A percentile compares a stretch with the other conserved stretches of the same genome.
These are phyloP conservation scores for Apostasia shenzhenica DNA, from an alignment of 106 monocot genomes.

Conservation along the genomic window DNA sequence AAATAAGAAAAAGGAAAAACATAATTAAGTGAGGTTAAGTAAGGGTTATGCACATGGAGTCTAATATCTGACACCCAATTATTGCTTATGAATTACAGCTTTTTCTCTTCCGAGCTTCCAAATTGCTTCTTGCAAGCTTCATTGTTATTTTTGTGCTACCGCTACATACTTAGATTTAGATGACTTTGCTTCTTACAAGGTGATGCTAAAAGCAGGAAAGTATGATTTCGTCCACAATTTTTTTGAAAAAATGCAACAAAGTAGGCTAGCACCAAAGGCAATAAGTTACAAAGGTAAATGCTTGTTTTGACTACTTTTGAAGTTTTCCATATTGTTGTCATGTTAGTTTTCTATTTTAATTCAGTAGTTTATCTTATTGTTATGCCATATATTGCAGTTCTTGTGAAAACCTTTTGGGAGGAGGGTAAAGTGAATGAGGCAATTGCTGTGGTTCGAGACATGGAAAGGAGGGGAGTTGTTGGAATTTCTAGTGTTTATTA, in stretches of 20 bases:
- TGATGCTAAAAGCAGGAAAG: slow-evolving; percentile 87
- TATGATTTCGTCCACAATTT: slow-evolving; percentile 73
- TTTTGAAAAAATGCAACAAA: slow-evolving; percentile 79
- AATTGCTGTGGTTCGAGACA: slow-evolving; percentile 58
- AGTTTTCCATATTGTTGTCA: slow-evolving; percentile 1
- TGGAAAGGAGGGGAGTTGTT: slow-evolving; percentile 87
- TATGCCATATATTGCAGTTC: slow-evolving; percentile 39
- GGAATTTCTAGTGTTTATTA: slow-evolving; percentile 82
- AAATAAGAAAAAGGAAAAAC: no score
- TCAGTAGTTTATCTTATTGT: background rate
- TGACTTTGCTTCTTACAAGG: slow-evolving; percentile 60
- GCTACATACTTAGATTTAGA: slow-evolving; percentile 36
- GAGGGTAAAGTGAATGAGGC: slow-evolving; percentile 78
- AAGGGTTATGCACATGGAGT: no score
- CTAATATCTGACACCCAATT: no score
- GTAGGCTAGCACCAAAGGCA: slow-evolving; percentile 63
- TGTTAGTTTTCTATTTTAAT: background rate
- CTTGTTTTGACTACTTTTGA: background rate
- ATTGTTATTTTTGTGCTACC: background rate
- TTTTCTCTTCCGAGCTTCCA: no score
- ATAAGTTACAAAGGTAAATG: slow-evolving; percentile 77
- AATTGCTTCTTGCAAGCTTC: no score
- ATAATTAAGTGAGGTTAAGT: no score
- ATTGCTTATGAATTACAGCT: no score
- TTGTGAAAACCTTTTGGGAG: slow-evolving; percentile 77